phyloP scores from a whole-genome alignment of 1,139 yeast species.

The Geotrichum europaeum region DNA sequence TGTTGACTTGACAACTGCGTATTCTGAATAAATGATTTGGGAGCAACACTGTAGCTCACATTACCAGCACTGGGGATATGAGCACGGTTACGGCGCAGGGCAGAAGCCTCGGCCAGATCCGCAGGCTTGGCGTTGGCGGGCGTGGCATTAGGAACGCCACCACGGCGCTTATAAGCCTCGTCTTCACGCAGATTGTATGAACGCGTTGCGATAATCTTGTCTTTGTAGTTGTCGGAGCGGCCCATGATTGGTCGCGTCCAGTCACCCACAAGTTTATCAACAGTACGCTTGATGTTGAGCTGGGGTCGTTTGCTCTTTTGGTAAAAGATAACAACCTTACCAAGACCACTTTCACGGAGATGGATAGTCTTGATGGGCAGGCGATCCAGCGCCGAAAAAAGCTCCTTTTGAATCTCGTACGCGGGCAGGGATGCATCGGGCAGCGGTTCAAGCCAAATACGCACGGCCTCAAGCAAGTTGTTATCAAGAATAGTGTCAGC shows the following conservation, averaged over 20 bases:
- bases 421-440: constrained; percentile 98
- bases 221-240: constrained; percentile 89
- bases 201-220: constrained; percentile 65
- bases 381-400: constrained; percentile 65
- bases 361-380: constrained; percentile 95
- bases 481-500: constrained; percentile 91
- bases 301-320: constrained; percentile 89
- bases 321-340: constrained; percentile 89
- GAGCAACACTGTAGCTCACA: constrained; percentile 86
- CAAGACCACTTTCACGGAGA: constrained; percentile 88
- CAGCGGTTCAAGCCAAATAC: constrained; percentile 96
- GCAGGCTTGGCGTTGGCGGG: constrained; percentile 37
- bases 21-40: constrained; percentile 49
- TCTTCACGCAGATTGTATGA: constrained; percentile 53
- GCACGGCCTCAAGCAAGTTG: constrained; percentile 84
- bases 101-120: constrained; percentile 78
- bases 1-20: constrained; percentile 46
- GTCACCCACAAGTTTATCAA: constrained; percentile 86
- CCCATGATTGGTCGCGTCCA: constrained; percentile 99
- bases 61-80: constrained; percentile 89
- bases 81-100: constrained; percentile 83
- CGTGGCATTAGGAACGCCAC: constrained; percentile 15
- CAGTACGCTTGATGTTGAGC: constrained; percentile 74
- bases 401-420: constrained; percentile 86
- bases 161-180: constrained; percentile 21